These are phyloP conservation scores for Pseudocercospora vitis DNA, from an alignment of 2,329 filamentous ascomycete species.

Conservation along the genomic window DNA sequence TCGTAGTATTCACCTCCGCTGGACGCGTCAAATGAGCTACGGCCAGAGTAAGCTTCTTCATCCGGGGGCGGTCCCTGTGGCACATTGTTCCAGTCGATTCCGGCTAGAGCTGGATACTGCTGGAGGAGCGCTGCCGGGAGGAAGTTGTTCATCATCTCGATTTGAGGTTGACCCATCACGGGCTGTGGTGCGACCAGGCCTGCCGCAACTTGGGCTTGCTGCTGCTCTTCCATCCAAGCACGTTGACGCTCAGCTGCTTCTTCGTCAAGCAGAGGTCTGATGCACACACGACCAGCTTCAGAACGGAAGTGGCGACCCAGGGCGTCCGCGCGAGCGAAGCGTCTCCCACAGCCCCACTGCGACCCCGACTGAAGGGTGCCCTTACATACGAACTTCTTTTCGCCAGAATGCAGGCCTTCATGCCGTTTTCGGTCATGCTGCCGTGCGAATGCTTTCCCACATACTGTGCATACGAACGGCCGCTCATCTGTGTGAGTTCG, in stretches of 20 bases:
- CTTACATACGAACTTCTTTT: constrained; percentile 98
- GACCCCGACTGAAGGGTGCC: constrained; percentile 80
- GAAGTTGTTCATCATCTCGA: constrained; percentile 60
- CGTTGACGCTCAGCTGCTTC: constrained; percentile 82
- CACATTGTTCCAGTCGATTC: constrained; percentile 80
- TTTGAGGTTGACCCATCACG: constrained; percentile 40
- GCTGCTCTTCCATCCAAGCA: constrained; percentile 60
- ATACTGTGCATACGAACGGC: constrained; percentile 95
- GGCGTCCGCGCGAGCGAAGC: constrained; percentile 93
- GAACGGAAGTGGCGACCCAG: constrained; percentile 83
- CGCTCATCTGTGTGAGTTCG: constrained; percentile 96
- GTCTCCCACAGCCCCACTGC: constrained; percentile 88
- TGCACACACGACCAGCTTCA: constrained; percentile 92
- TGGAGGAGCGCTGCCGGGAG: constrained; percentile 85
- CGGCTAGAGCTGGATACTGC: constrained; percentile 91
- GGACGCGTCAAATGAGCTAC: constrained; percentile 78
- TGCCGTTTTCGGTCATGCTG: constrained; percentile 97
- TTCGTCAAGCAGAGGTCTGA: constrained; percentile 94
- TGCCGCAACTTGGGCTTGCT: constrained; percentile 54
- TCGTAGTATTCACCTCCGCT: constrained; percentile 68
- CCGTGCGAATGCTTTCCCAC: constrained; percentile 93
- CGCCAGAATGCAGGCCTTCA: constrained; percentile 91
- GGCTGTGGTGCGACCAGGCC: constrained; percentile 38
- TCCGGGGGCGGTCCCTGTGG: constrained; percentile 51
- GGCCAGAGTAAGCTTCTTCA: constrained; percentile 63